Evolutionary conservation across 306 rosid genomes (phyloP).

Genomic region (Cicer chorassanicum): DNA sequence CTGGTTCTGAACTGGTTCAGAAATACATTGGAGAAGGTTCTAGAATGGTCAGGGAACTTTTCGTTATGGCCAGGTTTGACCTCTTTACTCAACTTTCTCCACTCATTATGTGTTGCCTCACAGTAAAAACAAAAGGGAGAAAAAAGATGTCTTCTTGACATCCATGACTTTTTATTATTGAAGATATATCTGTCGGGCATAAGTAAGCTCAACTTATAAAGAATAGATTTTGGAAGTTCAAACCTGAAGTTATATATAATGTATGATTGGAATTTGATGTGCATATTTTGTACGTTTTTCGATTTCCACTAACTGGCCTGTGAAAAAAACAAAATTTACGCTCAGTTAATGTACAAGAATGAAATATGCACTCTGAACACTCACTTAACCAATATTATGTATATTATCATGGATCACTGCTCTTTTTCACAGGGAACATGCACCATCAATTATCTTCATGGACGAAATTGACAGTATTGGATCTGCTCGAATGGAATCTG

Average conservation of each 20-base stretch:
- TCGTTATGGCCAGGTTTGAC: slow-evolving; percentile 98
- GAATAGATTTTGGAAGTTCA: slow-evolving; percentile 12
- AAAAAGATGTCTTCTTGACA: slow-evolving; percentile 5
- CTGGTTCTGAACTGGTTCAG: slow-evolving; percentile 97
- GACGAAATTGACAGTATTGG: slow-evolving; percentile 99
- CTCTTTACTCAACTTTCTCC: slow-evolving; percentile 26
- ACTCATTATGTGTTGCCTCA: slow-evolving; percentile 1
- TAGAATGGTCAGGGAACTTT: slow-evolving; percentile 98
- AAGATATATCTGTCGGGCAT: slow-evolving; percentile 1
- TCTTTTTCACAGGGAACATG: slow-evolving; percentile 79
- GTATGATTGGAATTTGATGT: slow-evolving; percentile 7
- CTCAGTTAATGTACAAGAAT: background rate
- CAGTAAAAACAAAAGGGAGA: background rate
- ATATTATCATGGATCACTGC: slow-evolving; percentile 31
- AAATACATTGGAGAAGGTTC: slow-evolving; percentile 99
- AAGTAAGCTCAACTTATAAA: background rate
- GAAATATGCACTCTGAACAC: slow-evolving; percentile 13
- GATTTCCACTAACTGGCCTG: slow-evolving; percentile 1
- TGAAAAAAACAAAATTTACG: background rate
- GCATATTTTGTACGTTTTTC: background rate
- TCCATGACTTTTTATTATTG: slow-evolving; percentile 13
- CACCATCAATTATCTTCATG: slow-evolving; percentile 98
- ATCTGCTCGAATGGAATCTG: slow-evolving; percentile 99
- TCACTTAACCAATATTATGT: slow-evolving; percentile 14
- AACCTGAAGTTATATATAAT: slow-evolving; percentile 21